Base-by-base conservation (phyloP, 164 flowering plant genomes). In the Nymphaea thermarum region DNA sequence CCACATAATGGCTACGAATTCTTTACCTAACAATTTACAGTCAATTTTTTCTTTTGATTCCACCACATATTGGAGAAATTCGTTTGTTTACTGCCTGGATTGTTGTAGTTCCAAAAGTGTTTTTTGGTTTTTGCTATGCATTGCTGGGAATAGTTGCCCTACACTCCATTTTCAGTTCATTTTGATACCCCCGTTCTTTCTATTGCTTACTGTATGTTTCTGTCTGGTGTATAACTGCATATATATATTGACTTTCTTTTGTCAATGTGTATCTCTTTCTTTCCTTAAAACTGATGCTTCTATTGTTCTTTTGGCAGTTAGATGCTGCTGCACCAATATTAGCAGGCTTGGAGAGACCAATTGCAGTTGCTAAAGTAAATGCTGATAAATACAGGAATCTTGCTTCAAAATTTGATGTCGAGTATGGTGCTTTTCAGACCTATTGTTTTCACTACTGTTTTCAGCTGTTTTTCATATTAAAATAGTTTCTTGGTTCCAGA, bases 271-370 rank as follows among this genome's bases (percentile, higher is more conserved):
- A 25, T 25, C 36, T 25, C 1, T 25, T 25, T 25, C 36, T 25
- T 25, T 25, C 36, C 36, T 25, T 25, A 25, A 25, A 25, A 25
- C 14, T 51, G 57, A 51, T 51, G 57, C 45, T 55, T 67, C 43
- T 41, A 5, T 11, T 44, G 44, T 44, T 8, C 2, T 5, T 61
- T 36, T 76, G 85, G 77, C 87, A 92, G 98, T 82, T 95, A 70
- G 98, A 92, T 77, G 87, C 76, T 44, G 99, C 99, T 44, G 99
- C 99, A 18, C 91, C 93, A 16, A 16, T 81, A 64, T 93, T 95
- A 68, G 84, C 94, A 59, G 72, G 62, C 65, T 77, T 85, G 80
- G 89, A 88, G 76, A 71, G 79, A 72, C 93, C 98, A 25, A 73
- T 92, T 36, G 85, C 82, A 67, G 79, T 95, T 66, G 99, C 97